Percentiles rank a stretch among this genome's conserved stretches.
Conservation (phyloP, 257 asterid species). For the Capsicum rhomboideum region DNA sequence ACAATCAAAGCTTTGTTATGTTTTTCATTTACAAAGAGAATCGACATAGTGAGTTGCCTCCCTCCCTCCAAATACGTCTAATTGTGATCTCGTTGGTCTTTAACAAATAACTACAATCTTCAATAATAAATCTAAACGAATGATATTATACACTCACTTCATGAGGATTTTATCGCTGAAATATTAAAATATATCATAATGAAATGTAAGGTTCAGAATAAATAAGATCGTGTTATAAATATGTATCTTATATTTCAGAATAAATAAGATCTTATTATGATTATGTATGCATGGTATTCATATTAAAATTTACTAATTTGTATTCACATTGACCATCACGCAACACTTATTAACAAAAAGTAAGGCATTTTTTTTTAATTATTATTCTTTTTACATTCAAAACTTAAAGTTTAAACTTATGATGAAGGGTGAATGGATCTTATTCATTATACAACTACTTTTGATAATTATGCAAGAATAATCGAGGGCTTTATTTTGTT, state of each 20-base stretch:
- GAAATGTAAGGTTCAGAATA: neutral
- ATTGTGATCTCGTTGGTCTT: neutral
- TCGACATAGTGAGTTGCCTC: neutral
- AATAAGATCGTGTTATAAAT: neutral
- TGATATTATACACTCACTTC: neutral
- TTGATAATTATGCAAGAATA: no score
- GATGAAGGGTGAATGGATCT: fast-evolving
- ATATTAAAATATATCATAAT: neutral
- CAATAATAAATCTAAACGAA: neutral
- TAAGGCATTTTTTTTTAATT: fast-evolving
- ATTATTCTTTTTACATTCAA: neutral
- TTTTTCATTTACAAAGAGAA: no score
- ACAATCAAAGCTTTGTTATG: no score
- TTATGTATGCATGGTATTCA: neutral
- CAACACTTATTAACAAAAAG: neutral
- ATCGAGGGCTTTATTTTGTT: no score
- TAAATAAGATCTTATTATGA: no score
- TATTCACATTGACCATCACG: neutral
- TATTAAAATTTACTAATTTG: neutral
- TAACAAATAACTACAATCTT: neutral
- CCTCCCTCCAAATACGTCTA: neutral
- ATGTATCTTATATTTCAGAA: no score
- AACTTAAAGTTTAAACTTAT: neutral
- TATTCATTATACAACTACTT: neutral
- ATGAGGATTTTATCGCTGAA: no score